These are phyloP conservation scores for Macadamia tetraphylla DNA, from an alignment of 164 flowering plant genomes.

Conservation along the genomic window DNA sequence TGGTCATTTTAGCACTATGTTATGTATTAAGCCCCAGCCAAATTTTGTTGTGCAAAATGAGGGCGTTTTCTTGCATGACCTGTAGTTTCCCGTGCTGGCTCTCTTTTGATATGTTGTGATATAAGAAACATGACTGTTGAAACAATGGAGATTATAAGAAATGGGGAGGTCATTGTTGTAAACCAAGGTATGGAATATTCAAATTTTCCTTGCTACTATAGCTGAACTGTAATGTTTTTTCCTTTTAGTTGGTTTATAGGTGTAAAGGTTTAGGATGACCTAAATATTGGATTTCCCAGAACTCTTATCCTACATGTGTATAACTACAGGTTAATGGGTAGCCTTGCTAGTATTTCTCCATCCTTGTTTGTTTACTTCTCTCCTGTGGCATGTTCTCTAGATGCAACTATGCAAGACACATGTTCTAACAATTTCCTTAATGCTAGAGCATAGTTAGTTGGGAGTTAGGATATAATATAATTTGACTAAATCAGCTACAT, in stretches of 20 bases:
- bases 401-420: not conserved
- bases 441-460: too few relatives aligned
- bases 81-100: not conserved
- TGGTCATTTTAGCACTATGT: too few relatives aligned
- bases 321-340: not conserved
- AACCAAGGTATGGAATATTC: conserved; percentile 63
- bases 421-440: too few relatives aligned
- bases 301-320: not conserved
- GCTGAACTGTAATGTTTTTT: not conserved
- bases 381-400: not conserved
- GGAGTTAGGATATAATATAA: too few relatives aligned
- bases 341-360: not conserved
- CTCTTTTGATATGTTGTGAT: conserved; percentile 92
- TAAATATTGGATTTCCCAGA: not conserved
- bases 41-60: not conserved
- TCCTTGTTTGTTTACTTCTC: not conserved
- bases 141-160: conserved; percentile 65
- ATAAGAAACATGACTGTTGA: conserved; percentile 82
- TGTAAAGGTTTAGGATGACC: not conserved
- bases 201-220: too few relatives aligned
- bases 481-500: too few relatives aligned
- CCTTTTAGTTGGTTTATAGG: not conserved
- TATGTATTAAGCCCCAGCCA: not conserved
- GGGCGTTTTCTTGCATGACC: not conserved
- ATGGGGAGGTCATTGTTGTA: conserved; percentile 84